Percentiles rank a stretch among this genome's conserved stretches.
Conservation (phyloP, 495 filamentous ascomycete species). For the Talaromyces proteolyticus region DNA sequence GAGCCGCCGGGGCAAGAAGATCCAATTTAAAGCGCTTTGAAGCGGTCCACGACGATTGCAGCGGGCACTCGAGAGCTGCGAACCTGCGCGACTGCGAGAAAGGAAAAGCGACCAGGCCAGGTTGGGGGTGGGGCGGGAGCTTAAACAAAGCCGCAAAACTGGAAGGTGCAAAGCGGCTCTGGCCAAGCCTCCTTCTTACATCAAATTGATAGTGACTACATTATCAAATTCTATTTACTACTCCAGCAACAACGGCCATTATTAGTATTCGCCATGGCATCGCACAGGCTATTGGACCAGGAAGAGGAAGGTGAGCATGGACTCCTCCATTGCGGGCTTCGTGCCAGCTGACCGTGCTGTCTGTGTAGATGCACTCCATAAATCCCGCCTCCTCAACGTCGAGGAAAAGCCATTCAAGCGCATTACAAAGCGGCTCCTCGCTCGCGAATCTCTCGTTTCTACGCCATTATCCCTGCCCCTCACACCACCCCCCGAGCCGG, state of each 20-base stretch:
- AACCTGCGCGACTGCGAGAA: background rate
- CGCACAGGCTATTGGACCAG: constrained; percentile 42
- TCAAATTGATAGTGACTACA: background rate
- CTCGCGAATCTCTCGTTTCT: constrained; percentile 53
- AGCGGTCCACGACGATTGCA: background rate
- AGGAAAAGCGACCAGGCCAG: background rate
- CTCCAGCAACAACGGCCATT: background rate
- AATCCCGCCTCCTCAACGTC: constrained; percentile 79
- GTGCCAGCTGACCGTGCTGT: constrained; percentile 1
- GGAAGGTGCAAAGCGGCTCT: no score
- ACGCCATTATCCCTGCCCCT: constrained; percentile 50
- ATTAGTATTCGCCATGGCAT: constrained; percentile 27
- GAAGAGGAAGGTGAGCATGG: constrained; percentile 42
- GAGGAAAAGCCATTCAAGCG: constrained; percentile 93
- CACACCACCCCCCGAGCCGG: constrained; percentile 66
- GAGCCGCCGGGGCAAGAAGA: background rate
- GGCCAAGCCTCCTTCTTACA: background rate
- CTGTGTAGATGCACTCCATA: constrained; percentile 72
- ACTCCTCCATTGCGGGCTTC: background rate
- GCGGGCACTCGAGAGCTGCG: background rate
- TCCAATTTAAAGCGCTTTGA: background rate
- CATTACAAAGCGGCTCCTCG: constrained; percentile 71
- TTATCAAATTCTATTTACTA: background rate
- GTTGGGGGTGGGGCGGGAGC: constrained; percentile 2
- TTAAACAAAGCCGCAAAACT: constrained; percentile 1